These are phyloP conservation scores for Paecilomyces niveus DNA, from an alignment of 2,329 filamentous ascomycete species.

Conservation along the genomic window DNA sequence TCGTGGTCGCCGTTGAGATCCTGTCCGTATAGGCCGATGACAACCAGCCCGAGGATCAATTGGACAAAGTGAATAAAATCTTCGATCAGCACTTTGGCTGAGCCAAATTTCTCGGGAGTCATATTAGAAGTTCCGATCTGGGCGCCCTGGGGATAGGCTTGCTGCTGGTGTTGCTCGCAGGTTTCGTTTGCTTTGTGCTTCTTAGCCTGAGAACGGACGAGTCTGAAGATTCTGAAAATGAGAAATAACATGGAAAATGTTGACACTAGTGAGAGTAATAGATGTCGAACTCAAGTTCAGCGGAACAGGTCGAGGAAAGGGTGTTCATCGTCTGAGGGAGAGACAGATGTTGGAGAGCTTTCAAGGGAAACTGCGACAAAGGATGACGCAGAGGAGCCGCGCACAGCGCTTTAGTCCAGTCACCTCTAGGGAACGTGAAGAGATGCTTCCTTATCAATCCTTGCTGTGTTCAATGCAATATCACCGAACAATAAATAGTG, in stretches of 20 bases:
- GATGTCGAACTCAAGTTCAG: background rate
- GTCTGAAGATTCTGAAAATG: conserved; percentile 18
- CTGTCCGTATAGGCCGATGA: conserved; percentile 69
- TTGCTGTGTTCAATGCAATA: background rate
- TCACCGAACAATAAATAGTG: background rate
- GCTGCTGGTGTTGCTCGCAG: conserved; percentile 11
- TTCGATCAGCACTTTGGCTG: background rate
- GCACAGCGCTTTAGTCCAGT: background rate
- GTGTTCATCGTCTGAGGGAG: background rate
- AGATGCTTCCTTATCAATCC: background rate
- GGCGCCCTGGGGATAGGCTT: conserved; percentile 3
- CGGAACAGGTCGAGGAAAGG: background rate
- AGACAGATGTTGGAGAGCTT: background rate
- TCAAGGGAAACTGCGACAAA: background rate
- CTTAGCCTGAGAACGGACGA: conserved; percentile 22
- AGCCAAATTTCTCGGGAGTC: conserved; percentile 24
- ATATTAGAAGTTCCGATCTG: conserved; percentile 9
- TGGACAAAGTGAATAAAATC: conserved; percentile 60
- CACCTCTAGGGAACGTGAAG: background rate
- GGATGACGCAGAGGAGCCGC: background rate
- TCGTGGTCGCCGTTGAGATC: conserved; percentile 55
- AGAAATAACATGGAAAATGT: background rate
- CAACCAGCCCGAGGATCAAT: conserved; percentile 67
- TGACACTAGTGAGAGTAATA: background rate
- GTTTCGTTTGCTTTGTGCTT: conserved; percentile 21